phyloP scores from a whole-genome alignment of 2,329 filamentous ascomycete genomes.

The Penicillium sp. region DNA sequence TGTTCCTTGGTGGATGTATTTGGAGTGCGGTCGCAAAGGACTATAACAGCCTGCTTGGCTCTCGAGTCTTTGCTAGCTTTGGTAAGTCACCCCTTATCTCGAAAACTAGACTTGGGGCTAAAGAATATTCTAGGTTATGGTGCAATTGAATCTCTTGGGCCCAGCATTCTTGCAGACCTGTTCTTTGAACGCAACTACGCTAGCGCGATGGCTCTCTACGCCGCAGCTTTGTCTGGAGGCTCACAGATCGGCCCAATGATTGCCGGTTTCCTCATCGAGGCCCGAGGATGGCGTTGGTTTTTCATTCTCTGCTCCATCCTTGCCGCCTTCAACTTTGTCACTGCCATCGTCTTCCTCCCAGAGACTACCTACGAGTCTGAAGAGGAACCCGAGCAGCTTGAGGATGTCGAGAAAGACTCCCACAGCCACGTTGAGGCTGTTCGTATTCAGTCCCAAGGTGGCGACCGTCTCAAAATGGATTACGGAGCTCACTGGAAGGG shows the following conservation, averaged over 20 bases:
- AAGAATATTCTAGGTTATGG: conserved; percentile 18
- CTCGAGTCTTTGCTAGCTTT: conserved; percentile 36
- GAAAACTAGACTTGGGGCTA: not conserved
- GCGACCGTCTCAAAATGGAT: conserved; percentile 20
- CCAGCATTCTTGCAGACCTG: conserved; percentile 33
- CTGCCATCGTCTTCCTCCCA: conserved; percentile 36
- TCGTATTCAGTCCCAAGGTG: conserved; percentile 5
- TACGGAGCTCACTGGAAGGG: conserved; percentile 29
- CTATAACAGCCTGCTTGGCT: conserved; percentile 32
- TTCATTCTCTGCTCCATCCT: conserved; percentile 38
- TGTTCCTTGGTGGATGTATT: conserved; percentile 32
- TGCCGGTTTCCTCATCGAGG: conserved; percentile 34
- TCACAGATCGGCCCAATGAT: conserved; percentile 39
- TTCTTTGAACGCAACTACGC: conserved; percentile 30
- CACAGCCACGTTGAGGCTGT: conserved; percentile 23
- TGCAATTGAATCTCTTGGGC: conserved; percentile 35
- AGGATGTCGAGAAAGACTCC: conserved; percentile 21
- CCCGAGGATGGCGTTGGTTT: conserved; percentile 41
- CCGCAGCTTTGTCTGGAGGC: conserved; percentile 34
- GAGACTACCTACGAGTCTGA: conserved; percentile 36
- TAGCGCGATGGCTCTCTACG: conserved; percentile 36
- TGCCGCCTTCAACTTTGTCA: conserved; percentile 29
- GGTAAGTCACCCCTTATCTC: conserved; percentile 8
- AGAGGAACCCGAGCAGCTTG: conserved; percentile 20
- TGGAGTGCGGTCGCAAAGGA: conserved; percentile 35